Percentiles rank a stretch among this genome's conserved stretches.
phyloP scores from a whole-genome alignment of 2,329 filamentous ascomycete species.

The Fusarium brachygibbosum region DNA sequence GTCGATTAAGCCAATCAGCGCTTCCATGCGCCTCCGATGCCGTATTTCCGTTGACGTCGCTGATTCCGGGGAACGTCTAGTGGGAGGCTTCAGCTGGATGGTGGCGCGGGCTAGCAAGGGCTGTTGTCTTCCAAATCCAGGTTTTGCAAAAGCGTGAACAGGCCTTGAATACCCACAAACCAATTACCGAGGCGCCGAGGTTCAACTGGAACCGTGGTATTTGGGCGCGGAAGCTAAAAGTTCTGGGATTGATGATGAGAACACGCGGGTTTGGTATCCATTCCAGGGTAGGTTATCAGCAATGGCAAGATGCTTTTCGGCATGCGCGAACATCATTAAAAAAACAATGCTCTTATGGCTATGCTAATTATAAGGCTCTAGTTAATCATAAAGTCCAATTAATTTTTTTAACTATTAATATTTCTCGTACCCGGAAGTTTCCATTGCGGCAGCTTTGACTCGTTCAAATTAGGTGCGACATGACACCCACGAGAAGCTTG shows the following conservation, averaged over 20 bases:
- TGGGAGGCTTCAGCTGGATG: slow-evolving; percentile 16
- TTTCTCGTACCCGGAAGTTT: not conserved
- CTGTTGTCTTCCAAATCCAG: not conserved
- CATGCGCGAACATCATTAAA: too few species aligned
- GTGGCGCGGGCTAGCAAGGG: slow-evolving; percentile 10
- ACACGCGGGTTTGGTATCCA: not conserved
- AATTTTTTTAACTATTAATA: not conserved
- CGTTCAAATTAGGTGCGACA: too few species aligned
- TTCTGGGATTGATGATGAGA: not conserved
- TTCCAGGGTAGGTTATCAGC: slow-evolving; percentile 5
- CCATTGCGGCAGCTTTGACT: too few species aligned
- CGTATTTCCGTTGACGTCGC: slow-evolving; percentile 18
- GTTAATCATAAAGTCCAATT: rapidly evolving
- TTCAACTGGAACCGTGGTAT: not conserved
- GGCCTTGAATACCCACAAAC: slow-evolving; percentile 15
- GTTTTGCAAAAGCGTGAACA: slow-evolving; percentile 14
- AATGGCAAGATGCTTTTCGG: not conserved
- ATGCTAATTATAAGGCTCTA: not conserved
- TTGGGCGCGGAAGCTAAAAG: slow-evolving; percentile 1
- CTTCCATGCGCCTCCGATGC: not conserved
- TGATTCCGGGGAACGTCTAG: slow-evolving; percentile 7
- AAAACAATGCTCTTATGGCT: not conserved
- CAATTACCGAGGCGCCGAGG: slow-evolving; percentile 18
- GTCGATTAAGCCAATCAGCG: slow-evolving; percentile 22
- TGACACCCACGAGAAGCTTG: too few species aligned